Evolutionary conservation across 2,329 filamentous ascomycete species (phyloP).

Genomic region (Atkinsonella texensis): DNA sequence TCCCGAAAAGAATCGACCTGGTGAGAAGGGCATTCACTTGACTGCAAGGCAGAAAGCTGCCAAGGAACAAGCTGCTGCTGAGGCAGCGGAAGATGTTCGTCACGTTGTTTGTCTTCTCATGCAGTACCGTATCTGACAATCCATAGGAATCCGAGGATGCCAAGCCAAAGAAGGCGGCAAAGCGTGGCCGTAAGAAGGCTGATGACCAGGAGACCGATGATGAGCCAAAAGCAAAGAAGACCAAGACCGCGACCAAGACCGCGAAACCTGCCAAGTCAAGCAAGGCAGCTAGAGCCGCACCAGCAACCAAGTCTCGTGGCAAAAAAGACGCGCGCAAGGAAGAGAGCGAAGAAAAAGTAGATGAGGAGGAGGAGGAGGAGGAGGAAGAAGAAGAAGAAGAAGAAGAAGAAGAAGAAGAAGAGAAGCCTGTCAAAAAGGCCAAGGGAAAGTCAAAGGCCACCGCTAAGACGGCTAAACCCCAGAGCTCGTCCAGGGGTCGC

Average conservation of each 20-base stretch:
- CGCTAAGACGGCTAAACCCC: slow-evolving; percentile 3
- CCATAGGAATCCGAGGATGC: slow-evolving; percentile 9
- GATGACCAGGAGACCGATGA: slow-evolving; percentile 21
- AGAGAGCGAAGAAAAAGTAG: slow-evolving; percentile 9
- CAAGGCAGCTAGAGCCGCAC: slow-evolving; percentile 11
- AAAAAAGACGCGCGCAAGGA: slow-evolving; percentile 5
- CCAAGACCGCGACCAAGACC: slow-evolving; percentile 18
- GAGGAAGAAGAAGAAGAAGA: slow-evolving; percentile 10
- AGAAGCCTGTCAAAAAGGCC: slow-evolving; percentile 5
- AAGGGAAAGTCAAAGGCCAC: slow-evolving; percentile 4
- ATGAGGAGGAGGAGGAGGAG: slow-evolving; percentile 6
- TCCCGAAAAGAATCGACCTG: slow-evolving; percentile 58
- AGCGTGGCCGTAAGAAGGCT: slow-evolving; percentile 23
- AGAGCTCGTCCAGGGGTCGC: slow-evolving; percentile 1
- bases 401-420: background rate
- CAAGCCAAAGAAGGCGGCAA: slow-evolving; percentile 21
- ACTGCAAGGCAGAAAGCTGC: slow-evolving; percentile 24
- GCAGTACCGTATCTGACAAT: background rate
- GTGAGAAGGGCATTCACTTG: slow-evolving; percentile 50
- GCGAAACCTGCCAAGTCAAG: slow-evolving; percentile 11
- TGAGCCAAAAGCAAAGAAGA: slow-evolving; percentile 23
- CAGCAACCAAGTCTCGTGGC: background rate
- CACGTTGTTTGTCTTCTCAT: background rate
- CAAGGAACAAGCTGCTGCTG: slow-evolving; percentile 20
- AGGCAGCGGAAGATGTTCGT: slow-evolving; percentile 12